Evolutionary conservation across 495 filamentous ascomycete species (phyloP).

Genomic region (Hyaloscypha hepaticicola): DNA sequence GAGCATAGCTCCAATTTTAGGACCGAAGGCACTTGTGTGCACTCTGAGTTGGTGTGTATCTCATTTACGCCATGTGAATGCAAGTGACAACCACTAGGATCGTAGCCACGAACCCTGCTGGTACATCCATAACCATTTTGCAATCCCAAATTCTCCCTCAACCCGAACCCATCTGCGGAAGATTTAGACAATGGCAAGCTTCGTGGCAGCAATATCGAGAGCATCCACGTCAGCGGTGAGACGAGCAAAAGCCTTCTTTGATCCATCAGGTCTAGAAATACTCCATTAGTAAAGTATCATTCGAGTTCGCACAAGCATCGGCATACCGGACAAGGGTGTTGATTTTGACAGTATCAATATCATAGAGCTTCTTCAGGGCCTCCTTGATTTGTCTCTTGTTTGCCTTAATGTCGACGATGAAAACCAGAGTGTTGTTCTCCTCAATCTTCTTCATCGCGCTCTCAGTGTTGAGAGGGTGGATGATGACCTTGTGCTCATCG

Average conservation of each 20-base stretch:
- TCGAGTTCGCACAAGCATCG: background rate
- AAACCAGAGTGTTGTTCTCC: conserved; percentile 99
- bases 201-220: conserved; percentile 98
- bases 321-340: conserved; percentile 95
- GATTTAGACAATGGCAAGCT: conserved; percentile 92
- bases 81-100: conserved; percentile 22
- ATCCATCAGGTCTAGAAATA: conserved; percentile 75
- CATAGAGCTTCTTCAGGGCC: conserved; percentile 98
- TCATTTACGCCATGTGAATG: conserved; percentile 35
- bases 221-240: conserved; percentile 96
- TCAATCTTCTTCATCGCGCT: conserved; percentile 99
- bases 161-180: background rate
- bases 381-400: conserved; percentile 99
- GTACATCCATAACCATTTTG: conserved; percentile 23
- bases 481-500: conserved; percentile 88
- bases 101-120: conserved; percentile 23
- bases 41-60: conserved; percentile 30
- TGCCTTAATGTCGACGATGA: conserved; percentile 96
- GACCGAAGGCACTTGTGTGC: conserved; percentile 25
- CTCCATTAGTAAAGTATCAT: conserved; percentile 15
- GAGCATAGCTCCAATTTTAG: background rate
- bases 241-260: conserved; percentile 97
- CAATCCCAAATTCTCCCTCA: conserved; percentile 20
- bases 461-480: conserved; percentile 93
- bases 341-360: conserved; percentile 96